Conservation (phyloP, 352 stramenopile genomes). For the Pythium grandisporangium region DNA sequence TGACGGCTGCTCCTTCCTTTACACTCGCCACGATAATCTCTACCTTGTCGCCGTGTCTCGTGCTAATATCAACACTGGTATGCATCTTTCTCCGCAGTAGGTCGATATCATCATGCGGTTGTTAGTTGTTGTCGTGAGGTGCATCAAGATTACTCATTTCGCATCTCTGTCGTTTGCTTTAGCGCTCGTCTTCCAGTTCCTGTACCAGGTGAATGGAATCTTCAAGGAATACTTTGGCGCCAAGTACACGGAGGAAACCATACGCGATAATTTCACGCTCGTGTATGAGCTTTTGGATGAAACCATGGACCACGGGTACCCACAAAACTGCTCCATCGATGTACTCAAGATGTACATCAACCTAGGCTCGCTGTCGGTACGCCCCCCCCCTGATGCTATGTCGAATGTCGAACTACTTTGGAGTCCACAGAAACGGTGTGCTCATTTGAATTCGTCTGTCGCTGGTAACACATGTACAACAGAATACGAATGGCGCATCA, state of each 20-base stretch:
- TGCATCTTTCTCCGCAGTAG: too few relatives aligned
- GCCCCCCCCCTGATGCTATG: background rate
- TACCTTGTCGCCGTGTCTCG: constrained; percentile 97
- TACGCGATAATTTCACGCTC: constrained; percentile 98
- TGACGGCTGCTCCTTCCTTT: constrained; percentile 97
- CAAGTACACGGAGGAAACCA: constrained; percentile 96
- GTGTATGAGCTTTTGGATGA: constrained; percentile 99
- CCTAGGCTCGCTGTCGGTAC: constrained; percentile 75
- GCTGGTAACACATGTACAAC: constrained; percentile 13
- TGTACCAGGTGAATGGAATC: constrained; percentile 95
- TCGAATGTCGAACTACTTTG: too few relatives aligned
- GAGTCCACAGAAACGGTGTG: too few relatives aligned
- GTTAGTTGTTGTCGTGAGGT: too few relatives aligned
- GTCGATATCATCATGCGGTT: too few relatives aligned
- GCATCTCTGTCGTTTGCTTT: background rate
- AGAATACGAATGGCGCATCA: constrained; percentile 85
- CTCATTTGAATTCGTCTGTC: background rate
- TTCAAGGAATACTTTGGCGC: constrained; percentile 97
- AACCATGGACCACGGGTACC: constrained; percentile 99
- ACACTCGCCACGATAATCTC: constrained; percentile 95
- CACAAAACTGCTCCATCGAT: constrained; percentile 97
- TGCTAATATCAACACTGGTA: constrained; percentile 94
- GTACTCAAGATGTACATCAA: constrained; percentile 98
- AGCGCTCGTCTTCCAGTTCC: constrained; percentile 94
- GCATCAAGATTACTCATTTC: too few relatives aligned